phyloP scores from a whole-genome alignment of 352 stramenopile genomes.

The Phytophthora foliorum region DNA sequence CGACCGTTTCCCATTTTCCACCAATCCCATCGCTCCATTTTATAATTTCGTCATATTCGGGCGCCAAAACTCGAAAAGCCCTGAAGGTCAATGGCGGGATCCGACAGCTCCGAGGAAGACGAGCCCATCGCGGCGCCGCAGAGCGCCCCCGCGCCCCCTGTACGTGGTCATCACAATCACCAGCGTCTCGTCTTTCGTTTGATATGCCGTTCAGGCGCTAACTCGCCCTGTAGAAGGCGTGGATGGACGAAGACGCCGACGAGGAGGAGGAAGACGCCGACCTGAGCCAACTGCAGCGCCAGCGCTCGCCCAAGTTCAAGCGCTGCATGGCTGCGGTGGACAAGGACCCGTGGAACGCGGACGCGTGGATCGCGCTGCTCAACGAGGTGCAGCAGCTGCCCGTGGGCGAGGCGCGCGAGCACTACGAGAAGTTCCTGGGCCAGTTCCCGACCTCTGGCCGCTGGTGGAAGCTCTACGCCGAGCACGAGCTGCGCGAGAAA shows the following conservation, averaged over 20 bases:
- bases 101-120: conserved; percentile 88
- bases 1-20: conserved; percentile 3
- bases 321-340: conserved; percentile 61
- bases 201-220: neutral
- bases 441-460: conserved; percentile 81
- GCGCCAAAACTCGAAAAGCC: conserved; percentile 15
- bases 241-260: conserved; percentile 84
- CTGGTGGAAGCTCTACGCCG: conserved; percentile 90
- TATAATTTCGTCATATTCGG: conserved; percentile 3
- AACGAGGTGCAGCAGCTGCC: conserved; percentile 80
- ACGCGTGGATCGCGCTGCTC: conserved; percentile 85
- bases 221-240: conserved; percentile 57
- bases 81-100: conserved; percentile 38
- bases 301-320: conserved; percentile 73
- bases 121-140: conserved; percentile 67
- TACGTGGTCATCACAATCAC: conserved; percentile 2
- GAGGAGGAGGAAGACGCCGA: conserved; percentile 89
- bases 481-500: conserved; percentile 88
- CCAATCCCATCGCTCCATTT: conserved; percentile 17
- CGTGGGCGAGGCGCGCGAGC: conserved; percentile 67
- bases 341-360: conserved; percentile 73
- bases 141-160: conserved; percentile 11
- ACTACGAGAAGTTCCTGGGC: conserved; percentile 83
- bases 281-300: conserved; percentile 63
- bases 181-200: neutral